Percentiles rank a stretch among this genome's conserved stretches.
phyloP scores from a whole-genome alignment of 257 asterid genomes.

The Primulina huaijiensis region DNA sequence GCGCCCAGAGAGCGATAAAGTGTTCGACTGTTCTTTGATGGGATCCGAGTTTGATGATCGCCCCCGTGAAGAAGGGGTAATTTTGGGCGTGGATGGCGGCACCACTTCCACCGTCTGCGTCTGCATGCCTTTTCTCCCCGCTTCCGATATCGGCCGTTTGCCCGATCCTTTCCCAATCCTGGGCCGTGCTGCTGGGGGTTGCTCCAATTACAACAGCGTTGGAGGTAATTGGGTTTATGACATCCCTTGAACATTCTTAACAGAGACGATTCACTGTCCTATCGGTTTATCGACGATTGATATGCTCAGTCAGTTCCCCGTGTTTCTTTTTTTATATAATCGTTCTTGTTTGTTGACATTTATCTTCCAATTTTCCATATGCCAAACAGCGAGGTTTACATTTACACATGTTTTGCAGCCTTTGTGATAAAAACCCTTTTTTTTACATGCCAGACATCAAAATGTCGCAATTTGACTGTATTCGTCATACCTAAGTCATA shows the following conservation, averaged over 20 bases:
- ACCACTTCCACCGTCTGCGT: constrained; percentile 68
- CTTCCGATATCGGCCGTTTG: constrained; percentile 38
- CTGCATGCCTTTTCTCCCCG: constrained; percentile 63
- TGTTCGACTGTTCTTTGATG: constrained; percentile 20
- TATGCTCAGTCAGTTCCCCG: neutral
- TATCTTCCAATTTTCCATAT: too few relatives aligned
- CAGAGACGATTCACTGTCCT: neutral
- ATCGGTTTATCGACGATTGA: neutral
- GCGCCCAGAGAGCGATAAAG: too few relatives aligned
- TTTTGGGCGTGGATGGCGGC: constrained; percentile 67
- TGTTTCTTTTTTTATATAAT: neutral
- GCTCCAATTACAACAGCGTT: constrained; percentile 91
- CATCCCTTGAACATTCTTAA: neutral
- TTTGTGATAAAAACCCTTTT: neutral
- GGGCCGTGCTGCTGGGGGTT: constrained; percentile 77
- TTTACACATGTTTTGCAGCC: neutral
- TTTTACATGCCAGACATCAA: neutral
- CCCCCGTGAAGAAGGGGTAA: constrained; percentile 34
- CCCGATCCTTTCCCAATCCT: constrained; percentile 80
- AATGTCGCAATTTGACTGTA: neutral
- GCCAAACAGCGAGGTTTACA: neutral
- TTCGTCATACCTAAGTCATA: constrained; percentile 4
- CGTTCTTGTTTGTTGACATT: neutral
- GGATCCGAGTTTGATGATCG: constrained; percentile 35
- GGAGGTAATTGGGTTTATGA: constrained; percentile 52